A percentile compares a stretch with the other conserved stretches of the same genome.
phyloP scores from a whole-genome alignment of 1,284 basidiomycete genomes.

The Taiwanofungus camphoratus region DNA sequence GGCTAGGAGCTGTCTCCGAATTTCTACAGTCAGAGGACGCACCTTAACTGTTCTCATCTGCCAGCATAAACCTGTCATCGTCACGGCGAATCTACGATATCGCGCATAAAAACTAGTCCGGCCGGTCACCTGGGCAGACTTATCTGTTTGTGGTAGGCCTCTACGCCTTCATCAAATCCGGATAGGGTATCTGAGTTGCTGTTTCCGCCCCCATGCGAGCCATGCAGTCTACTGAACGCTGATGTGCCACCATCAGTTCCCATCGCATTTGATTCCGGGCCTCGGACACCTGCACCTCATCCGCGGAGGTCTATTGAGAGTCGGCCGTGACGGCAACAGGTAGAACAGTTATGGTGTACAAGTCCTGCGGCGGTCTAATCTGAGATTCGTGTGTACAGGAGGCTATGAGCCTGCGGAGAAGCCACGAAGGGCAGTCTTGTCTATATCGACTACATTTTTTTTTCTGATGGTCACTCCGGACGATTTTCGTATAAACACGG shows the following conservation, averaged over 20 bases:
- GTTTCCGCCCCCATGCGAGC: constrained; percentile 65
- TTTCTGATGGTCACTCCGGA: too few relatives aligned
- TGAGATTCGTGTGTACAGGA: constrained; percentile 19
- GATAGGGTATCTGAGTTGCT: constrained; percentile 37
- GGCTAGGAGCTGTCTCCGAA: too few relatives aligned
- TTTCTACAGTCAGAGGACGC: too few relatives aligned
- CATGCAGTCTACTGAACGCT: constrained; percentile 49
- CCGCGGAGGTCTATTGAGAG: too few relatives aligned
- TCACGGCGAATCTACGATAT: constrained; percentile 13
- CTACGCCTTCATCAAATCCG: constrained; percentile 5
- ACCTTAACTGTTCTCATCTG: too few relatives aligned
- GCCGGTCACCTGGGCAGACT: constrained; percentile 28
- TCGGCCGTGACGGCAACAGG: constrained; percentile 55
- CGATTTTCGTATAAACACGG: too few relatives aligned
- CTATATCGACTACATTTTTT: constrained; percentile 38
- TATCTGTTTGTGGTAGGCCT: background rate
- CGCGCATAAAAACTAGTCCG: constrained; percentile 28
- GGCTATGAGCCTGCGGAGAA: constrained; percentile 40
- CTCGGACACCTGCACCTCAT: too few relatives aligned
- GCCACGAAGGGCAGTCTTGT: constrained; percentile 39
- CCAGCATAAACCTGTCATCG: too few relatives aligned
- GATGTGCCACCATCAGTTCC: constrained; percentile 7
- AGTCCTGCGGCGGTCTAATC: background rate
- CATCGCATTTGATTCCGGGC: background rate
- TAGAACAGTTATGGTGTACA: constrained; percentile 19